Evolutionary conservation across 176 grass and related monocot genomes (phyloP).

Genomic region (Carex pumila): DNA sequence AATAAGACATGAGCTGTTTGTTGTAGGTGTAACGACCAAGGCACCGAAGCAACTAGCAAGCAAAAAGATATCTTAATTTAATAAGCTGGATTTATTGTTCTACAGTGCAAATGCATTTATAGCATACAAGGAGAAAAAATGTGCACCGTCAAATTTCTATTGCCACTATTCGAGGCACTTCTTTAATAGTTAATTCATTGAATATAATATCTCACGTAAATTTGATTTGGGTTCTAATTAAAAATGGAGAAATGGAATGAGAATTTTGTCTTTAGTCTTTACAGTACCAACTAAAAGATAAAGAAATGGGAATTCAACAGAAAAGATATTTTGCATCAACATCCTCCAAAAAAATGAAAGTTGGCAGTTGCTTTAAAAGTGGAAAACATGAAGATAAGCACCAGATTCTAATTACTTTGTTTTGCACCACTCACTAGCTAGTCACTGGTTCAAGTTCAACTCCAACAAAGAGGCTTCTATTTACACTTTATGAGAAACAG

Average conservation of each 20-base stretch:
- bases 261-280: slow-evolving; percentile 9
- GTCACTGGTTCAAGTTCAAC: not conserved
- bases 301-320: not conserved
- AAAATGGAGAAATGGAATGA: slow-evolving; percentile 8
- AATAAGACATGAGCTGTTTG: not conserved
- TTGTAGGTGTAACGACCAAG: slow-evolving; percentile 10
- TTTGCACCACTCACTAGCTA: not conserved
- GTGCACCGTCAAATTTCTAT: not conserved
- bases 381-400: not conserved
- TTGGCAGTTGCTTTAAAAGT: slow-evolving; percentile 12
- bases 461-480: not conserved
- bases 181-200: not conserved
- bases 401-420: slow-evolving; percentile 2
- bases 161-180: slow-evolving; percentile 8
- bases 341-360: not conserved
- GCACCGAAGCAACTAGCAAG: not conserved
- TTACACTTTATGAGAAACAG: not conserved
- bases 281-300: not conserved
- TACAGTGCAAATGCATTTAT: not conserved
- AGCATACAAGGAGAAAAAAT: not conserved
- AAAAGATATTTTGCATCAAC: not conserved
- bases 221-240: not conserved
- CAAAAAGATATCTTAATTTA: not conserved
- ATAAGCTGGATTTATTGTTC: slow-evolving; percentile 12
- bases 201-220: not conserved